Percentiles rank a stretch among this genome's conserved stretches.
phyloP scores from a whole-genome alignment of 352 stramenopile species.

The Phytophthora pseudosyringae region DNA sequence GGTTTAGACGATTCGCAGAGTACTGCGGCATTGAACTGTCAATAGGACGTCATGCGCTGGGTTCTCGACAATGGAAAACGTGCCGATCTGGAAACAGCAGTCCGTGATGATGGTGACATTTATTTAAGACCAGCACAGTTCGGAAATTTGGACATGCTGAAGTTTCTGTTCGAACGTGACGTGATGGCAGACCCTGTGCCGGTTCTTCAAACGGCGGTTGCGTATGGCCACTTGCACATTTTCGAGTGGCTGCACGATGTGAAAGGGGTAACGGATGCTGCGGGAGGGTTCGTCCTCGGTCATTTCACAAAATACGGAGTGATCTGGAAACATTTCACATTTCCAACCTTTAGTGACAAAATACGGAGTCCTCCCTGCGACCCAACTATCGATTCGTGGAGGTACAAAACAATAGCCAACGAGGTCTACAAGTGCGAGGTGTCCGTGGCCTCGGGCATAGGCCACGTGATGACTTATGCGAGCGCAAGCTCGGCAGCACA shows the following conservation, averaged over 20 bases:
- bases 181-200: not conserved
- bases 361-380: no score
- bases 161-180: not conserved
- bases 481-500: no score
- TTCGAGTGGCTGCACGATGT: conserved; percentile 5
- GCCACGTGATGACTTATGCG: no score
- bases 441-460: no score
- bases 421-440: no score
- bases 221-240: not conserved
- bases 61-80: not conserved
- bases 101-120: not conserved
- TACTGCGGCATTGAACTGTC: not conserved
- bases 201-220: not conserved
- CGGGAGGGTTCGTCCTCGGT: not conserved
- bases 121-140: not conserved
- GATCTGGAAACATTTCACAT: no score
- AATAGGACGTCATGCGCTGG: not conserved
- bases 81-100: not conserved
- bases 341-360: no score
- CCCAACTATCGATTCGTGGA: no score
- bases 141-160: conserved; percentile 3
- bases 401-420: no score
- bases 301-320: no score
- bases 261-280: not conserved
- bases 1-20: not conserved